These are phyloP conservation scores for Penicillium sp. DNA, from an alignment of 2,329 filamentous ascomycete species.

Conservation along the genomic window DNA sequence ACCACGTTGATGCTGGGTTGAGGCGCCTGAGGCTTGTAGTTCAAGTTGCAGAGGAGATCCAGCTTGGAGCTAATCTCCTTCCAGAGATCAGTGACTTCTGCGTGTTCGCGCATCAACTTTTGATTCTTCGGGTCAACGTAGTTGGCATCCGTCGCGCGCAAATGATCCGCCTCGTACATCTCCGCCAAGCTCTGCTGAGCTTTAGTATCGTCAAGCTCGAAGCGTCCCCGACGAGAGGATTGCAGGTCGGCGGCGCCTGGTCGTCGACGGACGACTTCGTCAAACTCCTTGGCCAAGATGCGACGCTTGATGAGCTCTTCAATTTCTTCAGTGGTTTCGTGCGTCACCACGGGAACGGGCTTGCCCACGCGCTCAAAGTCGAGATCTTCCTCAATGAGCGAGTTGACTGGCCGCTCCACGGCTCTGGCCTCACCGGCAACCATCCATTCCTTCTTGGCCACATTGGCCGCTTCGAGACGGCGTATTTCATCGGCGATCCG, in stretches of 20 bases:
- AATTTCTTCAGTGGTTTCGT: conserved; percentile 82
- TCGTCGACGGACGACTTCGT: conserved; percentile 77
- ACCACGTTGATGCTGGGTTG: conserved; percentile 80
- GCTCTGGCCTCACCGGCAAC: conserved; percentile 82
- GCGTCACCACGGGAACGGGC: conserved; percentile 87
- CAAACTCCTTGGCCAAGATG: conserved; percentile 83
- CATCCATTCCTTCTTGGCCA: conserved; percentile 87
- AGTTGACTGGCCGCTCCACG: conserved; percentile 77
- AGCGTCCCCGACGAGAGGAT: conserved; percentile 61
- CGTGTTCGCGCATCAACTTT: conserved; percentile 73
- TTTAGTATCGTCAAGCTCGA: conserved; percentile 82
- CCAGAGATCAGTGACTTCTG: conserved; percentile 78
- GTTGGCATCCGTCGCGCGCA: conserved; percentile 68
- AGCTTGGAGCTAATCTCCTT: conserved; percentile 71
- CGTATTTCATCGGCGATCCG: conserved; percentile 87
- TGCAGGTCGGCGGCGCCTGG: conserved; percentile 65
- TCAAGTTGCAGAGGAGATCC: conserved; percentile 85
- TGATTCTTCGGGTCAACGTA: conserved; percentile 79
- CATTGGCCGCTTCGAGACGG: conserved; percentile 78
- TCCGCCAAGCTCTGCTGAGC: conserved; percentile 82
- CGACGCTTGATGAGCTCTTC: conserved; percentile 91
- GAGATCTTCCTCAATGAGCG: conserved; percentile 85
- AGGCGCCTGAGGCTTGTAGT: conserved; percentile 86
- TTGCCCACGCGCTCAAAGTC: conserved; percentile 96
- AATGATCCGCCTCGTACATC: conserved; percentile 88